These are phyloP conservation scores for Pseudevernia furfuracea DNA, from an alignment of 495 filamentous ascomycete genomes.

Conservation along the genomic window DNA sequence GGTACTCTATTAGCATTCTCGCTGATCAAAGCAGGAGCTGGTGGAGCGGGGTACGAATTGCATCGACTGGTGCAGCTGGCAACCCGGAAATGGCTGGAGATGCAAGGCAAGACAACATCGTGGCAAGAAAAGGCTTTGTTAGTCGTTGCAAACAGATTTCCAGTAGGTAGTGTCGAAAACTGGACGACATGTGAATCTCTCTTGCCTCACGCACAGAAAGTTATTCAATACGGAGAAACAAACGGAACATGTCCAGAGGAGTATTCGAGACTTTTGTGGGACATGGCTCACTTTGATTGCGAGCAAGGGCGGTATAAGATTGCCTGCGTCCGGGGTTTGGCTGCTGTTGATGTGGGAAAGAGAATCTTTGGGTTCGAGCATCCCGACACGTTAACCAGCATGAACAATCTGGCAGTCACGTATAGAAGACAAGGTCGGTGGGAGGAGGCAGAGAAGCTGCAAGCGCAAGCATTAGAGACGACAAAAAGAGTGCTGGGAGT, in stretches of 20 bases:
- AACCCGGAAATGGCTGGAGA: conserved; percentile 37
- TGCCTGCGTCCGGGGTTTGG: conserved; percentile 21
- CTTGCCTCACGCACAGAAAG: conserved; percentile 35
- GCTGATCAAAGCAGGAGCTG: conserved; percentile 28
- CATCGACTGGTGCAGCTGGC: conserved; percentile 41
- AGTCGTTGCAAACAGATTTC: conserved; percentile 31
- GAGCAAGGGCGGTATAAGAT: conserved; percentile 23
- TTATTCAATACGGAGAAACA: conserved; percentile 16
- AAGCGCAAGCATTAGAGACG: conserved; percentile 21
- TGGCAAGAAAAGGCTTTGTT: conserved; percentile 33
- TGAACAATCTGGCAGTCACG: conserved; percentile 23
- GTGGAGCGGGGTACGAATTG: conserved; percentile 29
- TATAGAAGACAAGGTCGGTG: conserved; percentile 27
- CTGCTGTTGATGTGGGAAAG: conserved; percentile 11
- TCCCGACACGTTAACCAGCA: conserved; percentile 28
- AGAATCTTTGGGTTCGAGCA: conserved; percentile 26
- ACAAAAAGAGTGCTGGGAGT: conserved; percentile 23
- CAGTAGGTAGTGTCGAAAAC: conserved; percentile 31
- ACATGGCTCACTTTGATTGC: conserved; percentile 1
- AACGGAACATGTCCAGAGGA: background rate
- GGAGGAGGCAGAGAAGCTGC: conserved; percentile 29
- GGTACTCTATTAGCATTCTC: conserved; percentile 39
- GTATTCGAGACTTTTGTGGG: conserved; percentile 4
- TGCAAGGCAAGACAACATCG: conserved; percentile 20
- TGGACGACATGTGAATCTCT: conserved; percentile 33